phyloP scores from a whole-genome alignment of 768 basidiomycete genomes.

The Trichaptum fuscoviolaceum region DNA sequence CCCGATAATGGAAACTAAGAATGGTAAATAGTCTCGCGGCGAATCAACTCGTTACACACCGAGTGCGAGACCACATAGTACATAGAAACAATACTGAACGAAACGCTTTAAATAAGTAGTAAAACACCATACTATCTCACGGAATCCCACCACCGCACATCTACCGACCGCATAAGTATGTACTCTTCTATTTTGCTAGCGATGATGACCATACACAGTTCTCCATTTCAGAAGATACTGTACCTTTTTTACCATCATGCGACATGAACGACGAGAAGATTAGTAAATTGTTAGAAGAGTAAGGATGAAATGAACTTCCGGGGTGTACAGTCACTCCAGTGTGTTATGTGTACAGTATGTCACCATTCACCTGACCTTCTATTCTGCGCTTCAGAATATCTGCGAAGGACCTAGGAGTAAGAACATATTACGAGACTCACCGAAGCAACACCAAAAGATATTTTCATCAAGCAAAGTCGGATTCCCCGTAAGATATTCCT shows the following conservation, averaged over 20 bases:
- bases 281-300: too few species aligned
- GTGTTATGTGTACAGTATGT: neutral
- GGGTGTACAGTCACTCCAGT: too few species aligned
- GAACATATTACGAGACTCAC: neutral
- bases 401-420: neutral
- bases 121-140: neutral
- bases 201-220: neutral
- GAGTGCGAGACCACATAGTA: neutral
- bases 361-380: neutral
- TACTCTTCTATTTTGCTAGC: neutral
- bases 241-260: neutral
- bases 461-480: neutral
- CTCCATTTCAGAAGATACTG: neutral
- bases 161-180: neutral
- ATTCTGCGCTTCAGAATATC: neutral
- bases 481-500: neutral
- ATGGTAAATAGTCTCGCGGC: neutral
- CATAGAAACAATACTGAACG: too few species aligned
- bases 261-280: neutral
- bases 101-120: too few species aligned
- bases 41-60: too few species aligned
- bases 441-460: neutral
- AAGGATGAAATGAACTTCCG: too few species aligned
- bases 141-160: neutral
- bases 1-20: neutral